Base-by-base conservation (phyloP, 805 yeast species). In the Hanseniaspora pseudoguilliermondii region DNA sequence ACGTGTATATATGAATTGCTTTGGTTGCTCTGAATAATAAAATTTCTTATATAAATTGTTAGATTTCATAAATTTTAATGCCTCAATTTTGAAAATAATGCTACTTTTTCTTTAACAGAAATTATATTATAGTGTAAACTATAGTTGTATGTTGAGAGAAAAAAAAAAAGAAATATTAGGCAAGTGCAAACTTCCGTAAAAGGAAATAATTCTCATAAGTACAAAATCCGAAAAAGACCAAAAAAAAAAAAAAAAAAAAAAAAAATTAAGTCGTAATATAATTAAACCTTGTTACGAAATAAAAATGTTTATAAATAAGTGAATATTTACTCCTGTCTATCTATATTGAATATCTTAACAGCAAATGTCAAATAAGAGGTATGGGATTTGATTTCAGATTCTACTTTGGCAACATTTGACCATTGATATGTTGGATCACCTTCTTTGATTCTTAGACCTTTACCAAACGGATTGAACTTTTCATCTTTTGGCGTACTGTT, bases 351-450 rank as follows among this genome's bases (percentile, higher is more conserved):
- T 59, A 69, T 68, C 60, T 71, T 76, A 57, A 74, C 75, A 25
- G 98, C 99, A 76, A 93, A 93, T 1, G 96, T 87, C 64, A 93
- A 71, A 66, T 88, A 93, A 0, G 96, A 87, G 0, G 99, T 93
- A 63, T 93, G 99, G 7, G 89, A 83, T 71, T 91, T 91, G 62
- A 91, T 75, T 65, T 93, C 97, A 3, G 82, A 63, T 66, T 91
- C 98, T 9, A 82, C 74, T 66, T 81, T 83, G 18, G 95, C 81
- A n/a, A 90, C 93, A 61, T 86, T 76, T 57, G 75, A 72, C 99
- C 99, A 93, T 32, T 79, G 70, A 66, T 74, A 93, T 2, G 75
- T 76, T 5, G 74, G 78, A 64, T 91, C 97, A 55, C 99, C 98
- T 70, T 91, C 97, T 62, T 75, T 78, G 41, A 93, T 77, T 60